phyloP scores from a whole-genome alignment of 257 asterid species.

The Petunia secreta region DNA sequence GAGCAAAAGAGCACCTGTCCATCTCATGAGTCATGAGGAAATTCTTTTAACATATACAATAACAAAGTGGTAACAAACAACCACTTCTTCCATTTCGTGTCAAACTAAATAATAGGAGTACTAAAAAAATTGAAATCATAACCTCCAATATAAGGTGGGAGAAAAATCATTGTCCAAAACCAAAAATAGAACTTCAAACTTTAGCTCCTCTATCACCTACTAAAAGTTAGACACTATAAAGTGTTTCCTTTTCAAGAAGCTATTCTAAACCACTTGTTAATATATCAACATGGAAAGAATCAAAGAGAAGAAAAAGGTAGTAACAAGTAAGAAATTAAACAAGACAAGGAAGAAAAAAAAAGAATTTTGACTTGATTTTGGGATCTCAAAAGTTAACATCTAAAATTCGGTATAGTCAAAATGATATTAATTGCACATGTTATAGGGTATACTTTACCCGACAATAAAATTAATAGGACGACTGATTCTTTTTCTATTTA shows the following conservation, averaged over 20 bases:
- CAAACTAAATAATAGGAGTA: neutral
- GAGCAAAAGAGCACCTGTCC: too few species aligned
- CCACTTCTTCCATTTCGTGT: neutral
- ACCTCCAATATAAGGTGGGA: neutral
- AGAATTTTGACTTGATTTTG: neutral
- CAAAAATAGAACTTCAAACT: neutral
- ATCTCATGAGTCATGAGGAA: too few species aligned
- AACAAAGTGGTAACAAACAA: neutral
- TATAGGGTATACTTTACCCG: neutral
- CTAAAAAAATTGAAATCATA: neutral
- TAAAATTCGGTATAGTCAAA: constrained; percentile 11
- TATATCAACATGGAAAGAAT: neutral
- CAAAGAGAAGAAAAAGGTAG: too few species aligned
- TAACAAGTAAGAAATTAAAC: neutral
- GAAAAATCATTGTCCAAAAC: constrained; percentile 22
- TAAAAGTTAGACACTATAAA: neutral
- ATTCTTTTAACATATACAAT: neutral
- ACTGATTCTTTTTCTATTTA: neutral
- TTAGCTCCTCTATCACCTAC: neutral
- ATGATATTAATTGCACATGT: constrained; percentile 22
- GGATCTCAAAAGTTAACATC: neutral
- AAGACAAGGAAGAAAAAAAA: neutral
- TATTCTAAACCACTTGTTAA: neutral
- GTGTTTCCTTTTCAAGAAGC: constrained; percentile 16
- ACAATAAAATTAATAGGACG: neutral